Evolutionary conservation across 192 early-diverging fungal species (phyloP), one percentile per base, ranked within the genome.

Genomic region (Coemansia sp.): DNA sequence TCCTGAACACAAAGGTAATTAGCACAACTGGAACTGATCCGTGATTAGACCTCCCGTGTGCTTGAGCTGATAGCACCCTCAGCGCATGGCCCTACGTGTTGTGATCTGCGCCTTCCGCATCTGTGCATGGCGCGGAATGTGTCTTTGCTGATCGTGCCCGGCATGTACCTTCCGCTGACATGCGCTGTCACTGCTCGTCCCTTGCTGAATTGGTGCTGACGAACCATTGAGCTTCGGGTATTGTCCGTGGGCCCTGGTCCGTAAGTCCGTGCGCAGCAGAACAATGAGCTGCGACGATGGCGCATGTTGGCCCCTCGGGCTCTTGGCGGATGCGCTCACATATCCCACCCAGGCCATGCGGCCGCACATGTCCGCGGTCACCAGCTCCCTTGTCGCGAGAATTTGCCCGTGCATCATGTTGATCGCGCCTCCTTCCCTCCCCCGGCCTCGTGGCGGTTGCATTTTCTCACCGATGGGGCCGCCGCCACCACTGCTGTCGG

Each of bases 1-100:
- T 16, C 7, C 32, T 56, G 23, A 56, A 56, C 29, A 25, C 54
- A 27, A 41, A 47, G 54, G 54, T 56, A 56, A 9, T 43, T 33
- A 13, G n/a, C 11, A 17, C 29, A 3, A 4, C 13, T 37, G 1
- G 17, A 5, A 17, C 16, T 5, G 10, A 38, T 7, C 37, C 16
- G 16, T 21, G 31, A n/a, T 12, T 12, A 11, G 18, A 38, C 22
- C 20, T 21, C 18, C 37, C 16, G 37, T 38, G 37, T 20, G 22
- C 22, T 4, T 19, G 20, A 17, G 19, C 37, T 38, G 19, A 11
- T 13, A 12, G 37, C 8, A 5, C 37, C 13, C 5, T 12, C 20
- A 22, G 8, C 0, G 13, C 10, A 9, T 12, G 37, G 18, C 8
- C 32, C n/a, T n/a, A 33, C 5, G 32, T 43, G 41, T 43, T 43